Conservation (phyloP, 1,139 yeast species). For the Yamadazyma sp. region DNA sequence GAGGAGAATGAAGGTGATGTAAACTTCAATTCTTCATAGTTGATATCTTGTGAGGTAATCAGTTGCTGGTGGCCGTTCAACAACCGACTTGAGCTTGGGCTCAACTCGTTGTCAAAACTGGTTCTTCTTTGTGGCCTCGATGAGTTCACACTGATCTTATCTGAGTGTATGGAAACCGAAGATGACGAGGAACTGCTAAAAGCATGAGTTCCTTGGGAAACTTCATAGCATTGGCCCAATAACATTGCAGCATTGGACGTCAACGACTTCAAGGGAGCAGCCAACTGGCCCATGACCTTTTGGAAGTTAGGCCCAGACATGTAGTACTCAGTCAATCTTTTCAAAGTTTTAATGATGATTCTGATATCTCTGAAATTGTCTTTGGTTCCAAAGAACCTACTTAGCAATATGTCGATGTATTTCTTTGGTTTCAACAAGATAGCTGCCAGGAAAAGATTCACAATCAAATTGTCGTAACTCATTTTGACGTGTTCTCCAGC, state of each 20-base stretch:
- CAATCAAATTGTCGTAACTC: slow-evolving; percentile 25
- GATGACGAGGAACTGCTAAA: slow-evolving; percentile 6
- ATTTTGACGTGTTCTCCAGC: slow-evolving; percentile 11
- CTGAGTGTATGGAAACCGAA: slow-evolving; percentile 12
- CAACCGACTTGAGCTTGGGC: slow-evolving; percentile 10
- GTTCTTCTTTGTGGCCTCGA: slow-evolving; percentile 7
- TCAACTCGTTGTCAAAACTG: slow-evolving; percentile 13
- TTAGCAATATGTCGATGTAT: slow-evolving; percentile 26
- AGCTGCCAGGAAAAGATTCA: slow-evolving; percentile 44
- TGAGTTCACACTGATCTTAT: slow-evolving; percentile 12
- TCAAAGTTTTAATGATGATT: slow-evolving; percentile 39
- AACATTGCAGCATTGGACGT: slow-evolving; percentile 31
- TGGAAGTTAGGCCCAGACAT: slow-evolving; percentile 24
- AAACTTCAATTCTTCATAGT: slow-evolving; percentile 12
- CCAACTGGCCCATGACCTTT: slow-evolving; percentile 23
- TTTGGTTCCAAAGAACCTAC: slow-evolving; percentile 24
- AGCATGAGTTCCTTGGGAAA: slow-evolving; percentile 9
- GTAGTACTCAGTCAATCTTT: slow-evolving; percentile 33
- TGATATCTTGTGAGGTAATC: slow-evolving; percentile 5
- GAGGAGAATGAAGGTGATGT: slow-evolving; percentile 9
- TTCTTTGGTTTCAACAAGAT: slow-evolving; percentile 39
- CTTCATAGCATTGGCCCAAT: slow-evolving; percentile 23
- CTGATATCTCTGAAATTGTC: slow-evolving; percentile 32
- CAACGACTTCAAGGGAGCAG: slow-evolving; percentile 27
- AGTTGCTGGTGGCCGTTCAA: slow-evolving; percentile 2